Evolutionary conservation across 1,139 yeast species (phyloP), one percentile per base, ranked within the genome.

Genomic region (Pichia norvegensis): DNA sequence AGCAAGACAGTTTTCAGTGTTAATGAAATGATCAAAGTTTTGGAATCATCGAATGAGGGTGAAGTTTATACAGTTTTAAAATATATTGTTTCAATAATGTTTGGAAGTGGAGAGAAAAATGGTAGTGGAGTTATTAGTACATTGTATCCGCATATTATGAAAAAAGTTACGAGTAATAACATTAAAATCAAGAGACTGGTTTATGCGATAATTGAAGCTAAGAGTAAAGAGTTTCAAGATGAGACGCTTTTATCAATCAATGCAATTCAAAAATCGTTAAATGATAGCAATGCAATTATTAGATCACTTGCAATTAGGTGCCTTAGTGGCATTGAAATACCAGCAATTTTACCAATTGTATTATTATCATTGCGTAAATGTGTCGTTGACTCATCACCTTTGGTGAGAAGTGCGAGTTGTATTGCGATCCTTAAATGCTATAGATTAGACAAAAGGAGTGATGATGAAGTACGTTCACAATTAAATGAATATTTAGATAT

Each of bases 211-310:
- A 67, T 92, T 44, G 68, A 81, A 29, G 73, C 85, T 45, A 90
- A 79, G 62, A 95, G 96, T 14, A 95, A 86, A 52, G 68, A 73
- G 42, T 92, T 87, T 55, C 96, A 95, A 5, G 95, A 90, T 62
- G 73, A 87, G 17, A 95, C 97, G 1, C 71, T 94, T 29, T 69
- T 94, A 43, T 81, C 96, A 0, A 85, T 94, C 55, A 94, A 94
- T 64, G 85, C 97, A 0, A 85, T 94, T 41, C 98, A 94, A 62
- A 87, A 85, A 62, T 73, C 86, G 1, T 67, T 92, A 37, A 72
- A 74, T 22, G 95, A 88, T 57, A 77, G 79, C 52, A 76, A 74
- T 49, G 83, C 95, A 0, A 72, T 76, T 14, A 69, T 74, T 19
- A 70, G 97, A 53, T 78, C 94, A 2, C 68, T 84, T 48, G 84